These are phyloP conservation scores for Pisolithus marmoratus DNA, from an alignment of 768 basidiomycete species.

Conservation along the genomic window DNA sequence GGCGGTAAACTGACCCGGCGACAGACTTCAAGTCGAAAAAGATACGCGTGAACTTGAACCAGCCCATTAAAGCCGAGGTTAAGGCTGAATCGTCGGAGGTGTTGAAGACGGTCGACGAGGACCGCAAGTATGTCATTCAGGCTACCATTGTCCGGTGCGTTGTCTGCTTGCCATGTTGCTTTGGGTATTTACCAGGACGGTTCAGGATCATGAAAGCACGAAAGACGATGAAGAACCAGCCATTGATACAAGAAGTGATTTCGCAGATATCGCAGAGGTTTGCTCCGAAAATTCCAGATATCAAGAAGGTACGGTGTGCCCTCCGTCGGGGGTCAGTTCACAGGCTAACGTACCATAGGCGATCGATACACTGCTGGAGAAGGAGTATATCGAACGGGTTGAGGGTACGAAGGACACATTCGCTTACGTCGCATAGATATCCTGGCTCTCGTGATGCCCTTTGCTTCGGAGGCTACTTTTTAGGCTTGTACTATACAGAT, in stretches of 20 bases:
- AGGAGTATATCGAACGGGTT: conserved; percentile 95
- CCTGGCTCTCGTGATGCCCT: conserved; percentile 1
- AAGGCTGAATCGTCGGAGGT: conserved; percentile 89
- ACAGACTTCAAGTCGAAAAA: conserved; percentile 89
- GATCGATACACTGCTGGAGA: conserved; percentile 88
- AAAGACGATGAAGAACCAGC: conserved; percentile 93
- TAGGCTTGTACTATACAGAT: conserved; percentile 12
- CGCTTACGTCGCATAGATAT: conserved; percentile 31
- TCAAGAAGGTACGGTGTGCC: conserved; percentile 71
- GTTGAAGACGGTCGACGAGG: conserved; percentile 92
- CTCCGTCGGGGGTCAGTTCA: neutral
- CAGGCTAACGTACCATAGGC: conserved; percentile 42
- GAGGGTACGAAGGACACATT: conserved; percentile 83
- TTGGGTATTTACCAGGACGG: neutral
- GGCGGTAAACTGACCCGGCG: neutral
- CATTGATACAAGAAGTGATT: conserved; percentile 84
- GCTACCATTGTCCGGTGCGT: conserved; percentile 79
- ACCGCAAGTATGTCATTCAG: conserved; percentile 94
- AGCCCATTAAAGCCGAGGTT: conserved; percentile 90
- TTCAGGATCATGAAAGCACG: conserved; percentile 89
- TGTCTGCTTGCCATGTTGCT: neutral
- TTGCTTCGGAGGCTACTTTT: conserved; percentile 9
- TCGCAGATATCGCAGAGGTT: conserved; percentile 85
- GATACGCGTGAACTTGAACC: conserved; percentile 86
- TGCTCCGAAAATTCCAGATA: conserved; percentile 90